phyloP scores from a whole-genome alignment of 352 stramenopile genomes.

The Phytophthora tubulina region DNA sequence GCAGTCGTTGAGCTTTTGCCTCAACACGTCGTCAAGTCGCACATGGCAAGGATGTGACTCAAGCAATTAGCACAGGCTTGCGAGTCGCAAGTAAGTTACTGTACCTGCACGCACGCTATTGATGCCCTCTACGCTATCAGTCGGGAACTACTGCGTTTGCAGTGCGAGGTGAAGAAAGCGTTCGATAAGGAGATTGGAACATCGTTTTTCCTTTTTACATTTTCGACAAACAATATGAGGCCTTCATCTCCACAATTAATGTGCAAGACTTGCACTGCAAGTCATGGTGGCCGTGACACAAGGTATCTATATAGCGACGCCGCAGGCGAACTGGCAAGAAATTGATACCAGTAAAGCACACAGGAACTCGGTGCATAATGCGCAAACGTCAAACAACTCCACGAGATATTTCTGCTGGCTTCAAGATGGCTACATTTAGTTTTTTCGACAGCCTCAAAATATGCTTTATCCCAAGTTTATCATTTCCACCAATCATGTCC shows the following conservation, averaged over 20 bases:
- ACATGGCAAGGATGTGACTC: background rate
- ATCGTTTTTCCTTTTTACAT: no score
- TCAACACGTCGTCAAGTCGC: background rate
- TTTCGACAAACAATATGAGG: no score
- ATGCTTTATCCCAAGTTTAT: background rate
- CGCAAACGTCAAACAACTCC: constrained; percentile 2
- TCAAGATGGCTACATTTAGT: background rate
- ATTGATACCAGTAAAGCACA: background rate
- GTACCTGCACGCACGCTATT: no score
- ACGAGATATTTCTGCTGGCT: constrained; percentile 1
- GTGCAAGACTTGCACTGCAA: no score
- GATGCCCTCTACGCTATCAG: no score
- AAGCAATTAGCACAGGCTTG: background rate
- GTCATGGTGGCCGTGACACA: no score
- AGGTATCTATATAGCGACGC: no score
- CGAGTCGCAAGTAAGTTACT: no score
- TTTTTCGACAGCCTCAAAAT: background rate
- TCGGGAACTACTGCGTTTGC: no score
- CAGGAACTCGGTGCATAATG: background rate
- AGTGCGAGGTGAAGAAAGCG: no score
- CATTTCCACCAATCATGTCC: background rate
- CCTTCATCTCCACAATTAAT: no score
- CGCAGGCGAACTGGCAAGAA: background rate
- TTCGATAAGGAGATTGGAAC: no score
- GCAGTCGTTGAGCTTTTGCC: background rate